Conservation (phyloP, 805 yeast genomes). For the Torulaspora maleeae region DNA sequence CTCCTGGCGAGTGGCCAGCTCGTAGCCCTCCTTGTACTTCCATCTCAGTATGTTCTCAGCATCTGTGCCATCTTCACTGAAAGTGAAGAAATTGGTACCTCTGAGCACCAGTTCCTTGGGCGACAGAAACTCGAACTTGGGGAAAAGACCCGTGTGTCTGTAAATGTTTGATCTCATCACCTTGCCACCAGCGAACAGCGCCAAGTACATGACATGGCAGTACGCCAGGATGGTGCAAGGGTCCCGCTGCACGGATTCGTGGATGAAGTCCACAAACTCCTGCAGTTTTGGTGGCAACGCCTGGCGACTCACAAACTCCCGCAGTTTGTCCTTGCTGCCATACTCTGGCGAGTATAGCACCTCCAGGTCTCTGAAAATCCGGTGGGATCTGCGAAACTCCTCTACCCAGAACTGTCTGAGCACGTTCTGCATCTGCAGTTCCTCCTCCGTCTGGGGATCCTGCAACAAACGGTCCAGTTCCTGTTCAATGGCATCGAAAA, state of each 20-base stretch:
- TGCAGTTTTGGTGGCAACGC: conserved; percentile 52
- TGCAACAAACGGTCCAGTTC: conserved; percentile 44
- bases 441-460: conserved; percentile 45
- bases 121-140: conserved; percentile 62
- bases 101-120: conserved; percentile 54
- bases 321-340: conserved; percentile 11
- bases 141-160: conserved; percentile 67
- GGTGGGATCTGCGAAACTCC: conserved; percentile 57
- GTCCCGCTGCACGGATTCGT: conserved; percentile 47
- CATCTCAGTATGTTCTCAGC: conserved; percentile 63
- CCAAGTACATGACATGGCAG: conserved; percentile 80
- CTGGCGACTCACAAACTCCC: conserved; percentile 9
- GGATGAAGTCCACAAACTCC: conserved; percentile 57
- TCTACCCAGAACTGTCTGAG: conserved; percentile 63
- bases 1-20: conserved; percentile 65
- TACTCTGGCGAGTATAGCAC: conserved; percentile 55
- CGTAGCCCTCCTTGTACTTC: conserved; percentile 69
- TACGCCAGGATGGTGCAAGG: conserved; percentile 74
- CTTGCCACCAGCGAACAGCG: conserved; percentile 82
- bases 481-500: conserved; percentile 60
- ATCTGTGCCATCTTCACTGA: conserved; percentile 55
- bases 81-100: conserved; percentile 61
- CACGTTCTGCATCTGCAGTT: conserved; percentile 42
- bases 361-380: conserved; percentile 56
- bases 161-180: conserved; percentile 63